Conservation (phyloP, 768 basidiomycete species). For the Cyathus striatus region DNA sequence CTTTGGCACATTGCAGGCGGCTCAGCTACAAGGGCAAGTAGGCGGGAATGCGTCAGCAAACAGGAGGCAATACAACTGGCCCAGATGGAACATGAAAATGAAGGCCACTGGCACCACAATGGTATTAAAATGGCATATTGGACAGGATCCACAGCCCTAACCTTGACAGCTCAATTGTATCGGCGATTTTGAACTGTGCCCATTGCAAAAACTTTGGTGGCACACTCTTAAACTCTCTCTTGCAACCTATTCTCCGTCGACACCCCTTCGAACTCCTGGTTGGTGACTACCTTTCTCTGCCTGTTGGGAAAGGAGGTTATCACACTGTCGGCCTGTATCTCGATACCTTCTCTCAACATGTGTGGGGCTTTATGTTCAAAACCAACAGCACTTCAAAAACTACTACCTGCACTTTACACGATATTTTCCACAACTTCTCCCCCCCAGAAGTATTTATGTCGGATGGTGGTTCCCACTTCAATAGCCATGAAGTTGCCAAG, state of each 20-base stretch:
- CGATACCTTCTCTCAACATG: conserved; percentile 21
- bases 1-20: conserved; percentile 19
- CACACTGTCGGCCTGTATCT: conserved; percentile 20
- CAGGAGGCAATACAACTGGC: conserved; percentile 17
- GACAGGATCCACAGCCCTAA: conserved; percentile 21
- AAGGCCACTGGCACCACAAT: conserved; percentile 29
- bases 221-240: conserved; percentile 23
- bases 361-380: conserved; percentile 24
- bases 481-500: conserved; percentile 20
- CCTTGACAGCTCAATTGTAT: conserved; percentile 17
- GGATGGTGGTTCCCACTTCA: conserved; percentile 30
- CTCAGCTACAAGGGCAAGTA: conserved; percentile 5
- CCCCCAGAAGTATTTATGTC: conserved; percentile 27
- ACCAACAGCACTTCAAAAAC: conserved; percentile 17
- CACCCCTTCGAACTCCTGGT: conserved; percentile 34
- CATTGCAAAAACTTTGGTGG: conserved; percentile 24
- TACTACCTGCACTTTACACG: conserved; percentile 10
- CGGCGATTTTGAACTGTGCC: conserved; percentile 18
- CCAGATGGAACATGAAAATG: conserved; percentile 10
- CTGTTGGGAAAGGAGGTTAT: conserved; percentile 23
- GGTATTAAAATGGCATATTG: conserved; percentile 20
- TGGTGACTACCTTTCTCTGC: conserved; percentile 26
- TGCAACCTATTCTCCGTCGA: conserved; percentile 26
- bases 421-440: conserved; percentile 15
- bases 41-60: conserved; percentile 20